These are phyloP conservation scores for Ophiocytium majus DNA, from an alignment of 352 stramenopile species.

Conservation along the genomic window DNA sequence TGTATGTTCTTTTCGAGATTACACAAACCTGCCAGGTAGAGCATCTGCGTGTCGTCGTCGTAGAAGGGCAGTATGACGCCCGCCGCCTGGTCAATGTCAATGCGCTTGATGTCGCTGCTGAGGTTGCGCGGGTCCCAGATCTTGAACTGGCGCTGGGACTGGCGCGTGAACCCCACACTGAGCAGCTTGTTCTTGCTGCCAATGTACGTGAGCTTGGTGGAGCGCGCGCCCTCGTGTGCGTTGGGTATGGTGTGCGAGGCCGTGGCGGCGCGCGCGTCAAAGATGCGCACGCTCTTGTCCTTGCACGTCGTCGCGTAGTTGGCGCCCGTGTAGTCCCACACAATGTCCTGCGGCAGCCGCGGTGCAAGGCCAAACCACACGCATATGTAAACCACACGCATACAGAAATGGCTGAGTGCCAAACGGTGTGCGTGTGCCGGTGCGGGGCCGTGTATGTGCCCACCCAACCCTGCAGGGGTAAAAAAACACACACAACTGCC, in stretches of 20 bases:
- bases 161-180: conserved; percentile 92
- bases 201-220: conserved; percentile 92
- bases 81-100: conserved; percentile 94
- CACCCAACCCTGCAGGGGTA: no score
- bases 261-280: conserved; percentile 85
- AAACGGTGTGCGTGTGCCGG: no score
- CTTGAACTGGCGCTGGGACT: conserved; percentile 89
- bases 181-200: conserved; percentile 91
- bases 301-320: conserved; percentile 92
- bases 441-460: no score
- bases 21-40: no score
- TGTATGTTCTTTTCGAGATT: conserved; percentile 77
- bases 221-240: conserved; percentile 95
- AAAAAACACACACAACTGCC: no score
- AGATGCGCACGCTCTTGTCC: conserved; percentile 95
- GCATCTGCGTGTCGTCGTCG: conserved; percentile 92
- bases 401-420: no score
- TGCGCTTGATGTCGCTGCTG: conserved; percentile 80
- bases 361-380: no score
- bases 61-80: conserved; percentile 99
- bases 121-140: conserved; percentile 82
- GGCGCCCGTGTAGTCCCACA: conserved; percentile 94
- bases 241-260: conserved; percentile 62
- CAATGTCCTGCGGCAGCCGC: no score
- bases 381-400: no score